phyloP scores from a whole-genome alignment of 352 stramenopile species.

The Globisporangium spiculum region DNA sequence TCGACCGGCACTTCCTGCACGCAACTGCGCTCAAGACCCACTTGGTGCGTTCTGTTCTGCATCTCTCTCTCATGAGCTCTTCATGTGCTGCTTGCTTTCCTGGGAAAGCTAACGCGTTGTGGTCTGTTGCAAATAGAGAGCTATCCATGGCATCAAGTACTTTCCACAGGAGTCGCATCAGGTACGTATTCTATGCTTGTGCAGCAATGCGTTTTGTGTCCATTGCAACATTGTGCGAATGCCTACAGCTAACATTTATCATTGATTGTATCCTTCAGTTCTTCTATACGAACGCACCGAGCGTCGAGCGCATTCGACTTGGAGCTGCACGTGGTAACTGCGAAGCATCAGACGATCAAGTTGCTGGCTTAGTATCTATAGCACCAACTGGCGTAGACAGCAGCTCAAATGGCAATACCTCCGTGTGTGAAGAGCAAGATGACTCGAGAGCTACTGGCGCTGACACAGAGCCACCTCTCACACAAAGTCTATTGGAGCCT shows the following conservation, averaged over 20 bases:
- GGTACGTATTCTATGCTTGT: not conserved
- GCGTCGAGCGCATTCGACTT: conserved; percentile 12
- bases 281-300: conserved; percentile 23
- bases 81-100: not conserved
- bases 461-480: not conserved
- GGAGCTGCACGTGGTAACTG: not conserved
- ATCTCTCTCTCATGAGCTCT: not conserved
- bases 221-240: no score
- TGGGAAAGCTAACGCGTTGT: not conserved
- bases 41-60: conserved; percentile 27
- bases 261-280: conserved; percentile 15
- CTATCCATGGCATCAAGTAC: conserved; percentile 11
- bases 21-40: conserved; percentile 30
- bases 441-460: not conserved
- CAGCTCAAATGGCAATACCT: not conserved
- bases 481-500: conserved; percentile 19
- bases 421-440: not conserved
- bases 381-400: not conserved
- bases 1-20: conserved; percentile 37
- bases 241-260: no score
- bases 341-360: not conserved
- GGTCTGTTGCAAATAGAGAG: conserved; percentile 2
- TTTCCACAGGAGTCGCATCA: conserved; percentile 5
- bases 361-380: not conserved
- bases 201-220: no score